Conservation (phyloP, 2,329 filamentous ascomycete genomes). For the Xenoacremonium recifei region DNA sequence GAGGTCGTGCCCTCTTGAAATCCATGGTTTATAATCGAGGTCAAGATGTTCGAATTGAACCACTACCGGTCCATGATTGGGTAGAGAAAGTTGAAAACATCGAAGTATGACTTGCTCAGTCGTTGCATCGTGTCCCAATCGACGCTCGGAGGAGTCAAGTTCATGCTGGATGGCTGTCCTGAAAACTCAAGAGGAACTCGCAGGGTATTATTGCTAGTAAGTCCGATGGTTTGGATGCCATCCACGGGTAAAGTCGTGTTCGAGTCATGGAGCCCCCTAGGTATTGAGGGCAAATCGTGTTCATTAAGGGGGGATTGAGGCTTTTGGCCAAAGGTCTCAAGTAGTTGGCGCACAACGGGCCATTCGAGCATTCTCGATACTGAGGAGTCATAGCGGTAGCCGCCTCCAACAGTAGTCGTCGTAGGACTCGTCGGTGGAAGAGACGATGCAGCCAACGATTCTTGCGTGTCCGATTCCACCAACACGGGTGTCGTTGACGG, state of each 20-base stretch:
- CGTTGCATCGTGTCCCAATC: conserved; percentile 49
- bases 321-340: conserved; percentile 24
- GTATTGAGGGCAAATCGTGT: conserved; percentile 13
- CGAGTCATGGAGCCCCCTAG: conserved; percentile 22
- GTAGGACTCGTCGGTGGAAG: conserved; percentile 18
- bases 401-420: conserved; percentile 12
- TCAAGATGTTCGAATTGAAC: conserved; percentile 49
- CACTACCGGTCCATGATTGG: conserved; percentile 57
- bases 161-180: conserved; percentile 11
- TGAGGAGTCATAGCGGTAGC: conserved; percentile 27
- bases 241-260: conserved; percentile 17
- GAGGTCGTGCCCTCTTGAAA: conserved; percentile 49
- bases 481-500: conserved; percentile 18
- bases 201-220: conserved; percentile 15
- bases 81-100: conserved; percentile 57
- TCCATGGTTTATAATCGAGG: conserved; percentile 38
- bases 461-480: conserved; percentile 21
- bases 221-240: conserved; percentile 18
- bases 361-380: conserved; percentile 24
- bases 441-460: conserved; percentile 17
- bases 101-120: conserved; percentile 55
- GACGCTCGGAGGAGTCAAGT: conserved; percentile 27
- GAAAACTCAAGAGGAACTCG: conserved; percentile 20
- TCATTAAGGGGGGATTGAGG: conserved; percentile 15
- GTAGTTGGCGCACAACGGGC: conserved; percentile 24